These are phyloP conservation scores for Geotrichum aggregatum DNA, from an alignment of 1,139 yeast species.

Conservation along the genomic window DNA sequence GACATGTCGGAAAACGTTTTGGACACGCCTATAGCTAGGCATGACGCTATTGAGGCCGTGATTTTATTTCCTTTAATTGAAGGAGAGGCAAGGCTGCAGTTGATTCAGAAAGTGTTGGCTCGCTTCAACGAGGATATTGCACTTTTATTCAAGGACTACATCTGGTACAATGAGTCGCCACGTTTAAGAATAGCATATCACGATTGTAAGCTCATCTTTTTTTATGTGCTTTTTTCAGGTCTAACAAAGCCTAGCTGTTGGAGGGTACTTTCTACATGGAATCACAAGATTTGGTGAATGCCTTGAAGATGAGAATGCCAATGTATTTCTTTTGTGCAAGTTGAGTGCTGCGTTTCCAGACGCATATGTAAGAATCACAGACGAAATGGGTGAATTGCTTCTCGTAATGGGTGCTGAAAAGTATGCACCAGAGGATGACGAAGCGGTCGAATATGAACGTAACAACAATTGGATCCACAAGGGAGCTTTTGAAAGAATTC, in stretches of 20 bases:
- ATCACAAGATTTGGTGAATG: slow-evolving; percentile 14
- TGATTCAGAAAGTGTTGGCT: background rate
- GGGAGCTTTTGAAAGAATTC: slow-evolving; percentile 10
- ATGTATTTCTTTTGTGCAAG: slow-evolving; percentile 4
- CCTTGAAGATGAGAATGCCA: slow-evolving; percentile 10
- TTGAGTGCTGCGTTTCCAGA: slow-evolving; percentile 7
- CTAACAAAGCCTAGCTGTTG: slow-evolving; percentile 1
- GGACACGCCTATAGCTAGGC: slow-evolving; percentile 12
- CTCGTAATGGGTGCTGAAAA: slow-evolving; percentile 11
- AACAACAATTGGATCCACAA: slow-evolving; percentile 18
- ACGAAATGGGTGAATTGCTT: slow-evolving; percentile 19
- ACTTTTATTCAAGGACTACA: background rate
- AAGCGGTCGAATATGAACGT: slow-evolving; percentile 9
- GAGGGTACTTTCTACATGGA: slow-evolving; percentile 19
- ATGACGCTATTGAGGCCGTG: slow-evolving; percentile 14
- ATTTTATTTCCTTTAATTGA: slow-evolving; percentile 8
- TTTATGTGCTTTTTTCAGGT: background rate
- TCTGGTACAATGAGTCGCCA: slow-evolving; percentile 14
- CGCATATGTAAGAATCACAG: slow-evolving; percentile 10
- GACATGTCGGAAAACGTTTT: slow-evolving; percentile 6
- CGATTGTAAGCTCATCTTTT: background rate
- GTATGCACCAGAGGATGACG: slow-evolving; percentile 4
- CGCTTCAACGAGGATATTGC: background rate
- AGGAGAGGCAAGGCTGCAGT: background rate
- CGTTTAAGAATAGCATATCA: slow-evolving; percentile 8